Evolutionary conservation across 495 filamentous ascomycete genomes (phyloP), one percentile per base, ranked within the genome.

Genomic region (Penicillium pancosmium): DNA sequence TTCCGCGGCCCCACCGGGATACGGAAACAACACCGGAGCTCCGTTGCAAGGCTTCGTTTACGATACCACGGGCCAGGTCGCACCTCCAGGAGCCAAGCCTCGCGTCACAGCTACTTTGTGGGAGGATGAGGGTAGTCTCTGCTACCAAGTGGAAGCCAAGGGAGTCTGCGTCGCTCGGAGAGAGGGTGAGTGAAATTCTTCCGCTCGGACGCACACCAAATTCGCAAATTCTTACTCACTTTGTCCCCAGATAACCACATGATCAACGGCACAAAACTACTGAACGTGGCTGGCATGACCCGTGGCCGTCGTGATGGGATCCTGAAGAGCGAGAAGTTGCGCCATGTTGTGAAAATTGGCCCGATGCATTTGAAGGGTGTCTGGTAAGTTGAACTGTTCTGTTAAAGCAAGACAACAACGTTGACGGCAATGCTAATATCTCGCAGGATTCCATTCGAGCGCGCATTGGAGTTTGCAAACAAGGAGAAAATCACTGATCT

Each of bases 301-400:
- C 84, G 94, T 64, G 94, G 94, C 41, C 89, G 94, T 52, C 86
- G 94, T 67, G 94, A 98, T 70, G 94, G 94, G 46, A 98, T 98
- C 59, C 76, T 98, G 47, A 98, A 98, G 78, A 97, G 94, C 73
- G 94, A 98, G 70, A 98, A 98, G 73, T 84, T 92, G 35, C 85
- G 94, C 25, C 92, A 97, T 76, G 94, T 98, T 13, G 94, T 98
- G 52, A 98, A 98, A 75, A 98, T 98, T 66, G 94, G 94, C 0
- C 94, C 94, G 4, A 98, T 98, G 94, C 94, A 98, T 69, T 78
- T 98, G 25, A 98, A 98, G 75, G 94, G 94, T 66, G 94, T 98
- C 56, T 98, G 94, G 94, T 98, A 84, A 73, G 93, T 54, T 49
- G 3, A 23, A 23, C 23, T 23, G 23, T 23, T 23, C 2, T 23